These are phyloP conservation scores for Pythium pyrilobum DNA, from an alignment of 352 stramenopile genomes.

Conservation along the genomic window DNA sequence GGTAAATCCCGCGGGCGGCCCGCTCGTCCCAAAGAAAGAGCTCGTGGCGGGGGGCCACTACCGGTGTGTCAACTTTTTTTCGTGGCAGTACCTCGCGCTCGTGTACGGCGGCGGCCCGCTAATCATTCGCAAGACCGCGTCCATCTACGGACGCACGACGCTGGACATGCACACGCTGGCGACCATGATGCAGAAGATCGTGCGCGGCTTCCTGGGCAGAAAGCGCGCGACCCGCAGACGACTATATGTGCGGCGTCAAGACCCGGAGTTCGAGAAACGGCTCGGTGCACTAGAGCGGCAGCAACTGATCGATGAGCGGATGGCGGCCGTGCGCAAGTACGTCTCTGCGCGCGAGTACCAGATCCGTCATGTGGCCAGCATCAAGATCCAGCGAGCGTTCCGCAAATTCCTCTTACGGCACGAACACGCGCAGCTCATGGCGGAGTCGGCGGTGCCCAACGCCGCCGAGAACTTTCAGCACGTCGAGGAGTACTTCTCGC, in stretches of 20 bases:
- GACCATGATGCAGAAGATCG: slow-evolving; percentile 34
- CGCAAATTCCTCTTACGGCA: slow-evolving; percentile 33
- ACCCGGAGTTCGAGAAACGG: slow-evolving; percentile 26
- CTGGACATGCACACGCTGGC: slow-evolving; percentile 36
- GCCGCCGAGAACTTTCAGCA: slow-evolving; percentile 41
- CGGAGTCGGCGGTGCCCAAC: slow-evolving; percentile 46
- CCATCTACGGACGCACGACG: slow-evolving; percentile 34
- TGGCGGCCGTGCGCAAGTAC: slow-evolving; percentile 42
- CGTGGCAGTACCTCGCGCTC: slow-evolving; percentile 41
- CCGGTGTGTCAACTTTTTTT: slow-evolving; percentile 47
- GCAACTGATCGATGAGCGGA: slow-evolving; percentile 27
- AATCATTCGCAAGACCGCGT: slow-evolving; percentile 35
- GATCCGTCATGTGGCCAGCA: slow-evolving; percentile 35
- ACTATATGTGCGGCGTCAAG: slow-evolving; percentile 16
- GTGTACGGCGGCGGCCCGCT: slow-evolving; percentile 49
- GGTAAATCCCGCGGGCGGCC: background rate
- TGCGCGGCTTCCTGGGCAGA: slow-evolving; percentile 48
- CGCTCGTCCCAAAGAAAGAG: slow-evolving; percentile 1
- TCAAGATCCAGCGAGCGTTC: slow-evolving; percentile 60
- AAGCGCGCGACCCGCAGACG: slow-evolving; percentile 13
- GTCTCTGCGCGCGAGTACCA: slow-evolving; percentile 55
- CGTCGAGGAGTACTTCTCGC: slow-evolving; percentile 52
- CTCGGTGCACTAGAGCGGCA: slow-evolving; percentile 17
- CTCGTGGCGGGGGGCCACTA: slow-evolving; percentile 34
- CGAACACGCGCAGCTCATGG: slow-evolving; percentile 48